These are phyloP conservation scores for Leccinum olivaceopallidum DNA, from an alignment of 768 basidiomycete species.

Conservation along the genomic window DNA sequence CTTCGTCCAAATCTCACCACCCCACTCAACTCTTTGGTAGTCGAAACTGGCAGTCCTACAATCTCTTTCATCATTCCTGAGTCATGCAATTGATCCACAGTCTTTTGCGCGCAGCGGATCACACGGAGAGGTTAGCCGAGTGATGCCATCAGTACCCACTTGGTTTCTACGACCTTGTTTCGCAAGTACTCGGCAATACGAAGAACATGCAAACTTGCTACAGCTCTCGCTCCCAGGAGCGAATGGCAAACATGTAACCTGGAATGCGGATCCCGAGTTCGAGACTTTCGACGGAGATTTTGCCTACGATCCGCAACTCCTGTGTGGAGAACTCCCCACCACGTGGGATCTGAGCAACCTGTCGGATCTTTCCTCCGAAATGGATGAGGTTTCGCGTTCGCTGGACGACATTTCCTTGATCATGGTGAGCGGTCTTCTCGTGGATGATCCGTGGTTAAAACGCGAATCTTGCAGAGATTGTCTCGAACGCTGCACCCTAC, in stretches of 20 bases:
- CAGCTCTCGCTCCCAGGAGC: conserved; percentile 20
- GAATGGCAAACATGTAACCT: conserved; percentile 23
- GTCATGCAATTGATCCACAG: conserved; percentile 39
- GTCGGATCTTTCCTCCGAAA: conserved; percentile 22
- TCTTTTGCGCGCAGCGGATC: conserved; percentile 19
- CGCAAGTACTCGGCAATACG: conserved; percentile 47
- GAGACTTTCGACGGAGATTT: conserved; percentile 34
- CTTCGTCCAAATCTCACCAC: neutral
- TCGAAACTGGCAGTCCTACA: conserved; percentile 77
- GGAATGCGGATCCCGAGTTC: conserved; percentile 27
- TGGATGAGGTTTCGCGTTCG: conserved; percentile 15
- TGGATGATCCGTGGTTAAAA: conserved; percentile 16
- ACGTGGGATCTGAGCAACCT: conserved; percentile 40
- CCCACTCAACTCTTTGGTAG: conserved; percentile 36
- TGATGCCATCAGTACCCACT: conserved; percentile 38
- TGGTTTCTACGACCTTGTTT: conserved; percentile 74
- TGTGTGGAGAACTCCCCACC: conserved; percentile 12
- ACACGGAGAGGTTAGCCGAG: conserved; percentile 10
- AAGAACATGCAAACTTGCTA: conserved; percentile 52
- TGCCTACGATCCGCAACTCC: conserved; percentile 24
- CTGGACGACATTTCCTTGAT: conserved; percentile 24
- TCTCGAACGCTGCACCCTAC: conserved; percentile 75
- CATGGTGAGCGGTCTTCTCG: conserved; percentile 24
- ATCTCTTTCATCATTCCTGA: conserved; percentile 71
- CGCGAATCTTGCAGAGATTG: conserved; percentile 50